These are phyloP conservation scores for Yarrowia osloensis DNA, from an alignment of 805 yeast species.

Conservation along the genomic window DNA sequence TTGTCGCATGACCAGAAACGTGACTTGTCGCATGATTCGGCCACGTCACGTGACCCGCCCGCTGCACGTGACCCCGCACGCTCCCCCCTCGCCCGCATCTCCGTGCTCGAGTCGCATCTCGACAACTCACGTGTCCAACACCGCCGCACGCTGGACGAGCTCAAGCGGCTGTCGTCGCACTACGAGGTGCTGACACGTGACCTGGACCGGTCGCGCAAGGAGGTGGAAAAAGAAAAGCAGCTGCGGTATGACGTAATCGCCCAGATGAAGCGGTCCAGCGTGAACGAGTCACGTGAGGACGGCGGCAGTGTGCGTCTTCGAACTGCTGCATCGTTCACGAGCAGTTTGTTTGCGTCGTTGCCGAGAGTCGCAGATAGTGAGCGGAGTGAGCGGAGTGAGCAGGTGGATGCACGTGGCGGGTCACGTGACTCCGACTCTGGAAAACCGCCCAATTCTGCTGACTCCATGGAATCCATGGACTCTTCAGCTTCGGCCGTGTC, in stretches of 20 bases:
- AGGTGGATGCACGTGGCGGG: background rate
- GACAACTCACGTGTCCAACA: constrained; percentile 3
- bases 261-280: constrained; percentile 14
- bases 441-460: background rate
- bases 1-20: too few relatives aligned
- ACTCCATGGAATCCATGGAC: too few relatives aligned
- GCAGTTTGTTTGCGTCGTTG: background rate
- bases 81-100: too few relatives aligned
- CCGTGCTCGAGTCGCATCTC: background rate
- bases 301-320: background rate
- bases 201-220: constrained; percentile 15
- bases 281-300: constrained; percentile 5
- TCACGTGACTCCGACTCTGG: background rate
- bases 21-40: too few relatives aligned
- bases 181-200: constrained; percentile 1
- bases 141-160: background rate
- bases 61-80: too few relatives aligned
- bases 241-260: constrained; percentile 1
- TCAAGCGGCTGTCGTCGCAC: constrained; percentile 5
- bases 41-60: background rate
- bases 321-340: background rate
- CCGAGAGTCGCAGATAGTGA: background rate
- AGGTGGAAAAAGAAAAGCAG: constrained; percentile 22
- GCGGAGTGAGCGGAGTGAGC: background rate
- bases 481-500: background rate